Evolutionary conservation across 345 rosid genomes (phyloP).

Genomic region (Gynandropsis gynandra): DNA sequence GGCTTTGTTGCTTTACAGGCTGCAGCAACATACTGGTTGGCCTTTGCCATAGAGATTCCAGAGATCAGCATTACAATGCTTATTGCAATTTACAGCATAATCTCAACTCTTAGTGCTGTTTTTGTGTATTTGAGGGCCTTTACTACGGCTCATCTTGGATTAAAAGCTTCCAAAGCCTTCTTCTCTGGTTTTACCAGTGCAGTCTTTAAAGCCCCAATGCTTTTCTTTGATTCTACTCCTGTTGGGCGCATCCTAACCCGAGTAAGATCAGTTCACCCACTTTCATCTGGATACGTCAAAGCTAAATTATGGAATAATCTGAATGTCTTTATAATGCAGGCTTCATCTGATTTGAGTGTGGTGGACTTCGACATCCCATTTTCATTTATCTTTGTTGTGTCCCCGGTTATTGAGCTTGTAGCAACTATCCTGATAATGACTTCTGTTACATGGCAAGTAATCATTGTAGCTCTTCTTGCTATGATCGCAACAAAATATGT

Average conservation of each 20-base stretch:
- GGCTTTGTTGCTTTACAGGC: slow-evolving; percentile 51
- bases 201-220: slow-evolving; percentile 64
- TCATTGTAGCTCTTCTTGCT: slow-evolving; percentile 50
- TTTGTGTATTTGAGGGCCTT: slow-evolving; percentile 41
- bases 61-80: slow-evolving; percentile 31
- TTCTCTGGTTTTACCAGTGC: slow-evolving; percentile 57
- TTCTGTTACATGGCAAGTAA: slow-evolving; percentile 77
- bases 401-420: slow-evolving; percentile 36
- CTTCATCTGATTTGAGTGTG: slow-evolving; percentile 66
- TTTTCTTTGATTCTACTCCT: slow-evolving; percentile 74
- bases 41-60: slow-evolving; percentile 50
- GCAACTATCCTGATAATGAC: slow-evolving; percentile 46
- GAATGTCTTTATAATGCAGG: slow-evolving; percentile 31
- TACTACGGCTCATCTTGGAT: slow-evolving; percentile 44
- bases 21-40: slow-evolving; percentile 69
- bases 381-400: slow-evolving; percentile 32
- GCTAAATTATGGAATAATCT: slow-evolving; percentile 1
- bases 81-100: slow-evolving; percentile 51
- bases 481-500: slow-evolving; percentile 41
- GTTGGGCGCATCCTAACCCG: slow-evolving; percentile 68
- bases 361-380: slow-evolving; percentile 61
- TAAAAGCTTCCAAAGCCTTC: slow-evolving; percentile 61
- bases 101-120: slow-evolving; percentile 47
- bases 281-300: slow-evolving; percentile 8
- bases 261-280: slow-evolving; percentile 33